Percentiles rank a stretch among this genome's conserved stretches.
Conservation (phyloP, 2,329 filamentous ascomycete genomes). For the Colletotrichum sp. region DNA sequence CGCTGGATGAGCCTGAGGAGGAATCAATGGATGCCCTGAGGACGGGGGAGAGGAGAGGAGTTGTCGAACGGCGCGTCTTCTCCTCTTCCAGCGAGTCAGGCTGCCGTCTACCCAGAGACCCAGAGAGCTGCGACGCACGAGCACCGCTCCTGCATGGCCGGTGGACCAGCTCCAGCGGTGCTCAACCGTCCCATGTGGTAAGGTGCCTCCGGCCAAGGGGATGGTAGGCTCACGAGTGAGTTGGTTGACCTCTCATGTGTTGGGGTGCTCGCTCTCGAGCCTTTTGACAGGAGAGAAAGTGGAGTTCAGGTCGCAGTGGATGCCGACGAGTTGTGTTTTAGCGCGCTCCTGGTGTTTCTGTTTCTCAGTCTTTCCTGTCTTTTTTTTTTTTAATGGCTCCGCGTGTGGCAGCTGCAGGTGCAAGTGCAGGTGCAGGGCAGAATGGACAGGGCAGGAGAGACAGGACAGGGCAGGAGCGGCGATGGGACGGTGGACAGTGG, state of each 20-base stretch:
- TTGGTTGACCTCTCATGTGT: background rate
- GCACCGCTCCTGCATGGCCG: background rate
- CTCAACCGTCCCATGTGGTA: slow-evolving; percentile 5
- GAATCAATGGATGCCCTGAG: background rate
- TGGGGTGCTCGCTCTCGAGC: background rate
- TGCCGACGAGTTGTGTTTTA: slow-evolving; percentile 17
- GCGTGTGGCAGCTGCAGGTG: slow-evolving; percentile 14
- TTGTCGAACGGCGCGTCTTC: background rate
- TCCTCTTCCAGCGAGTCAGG: background rate
- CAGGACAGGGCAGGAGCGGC: background rate
- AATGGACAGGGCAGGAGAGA: background rate
- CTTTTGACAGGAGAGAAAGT: slow-evolving; percentile 10
- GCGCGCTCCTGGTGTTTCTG: slow-evolving; percentile 15
- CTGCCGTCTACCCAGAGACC: background rate
- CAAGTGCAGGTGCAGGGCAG: background rate
- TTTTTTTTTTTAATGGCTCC: background rate
- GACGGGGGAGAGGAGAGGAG: background rate
- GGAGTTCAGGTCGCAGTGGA: slow-evolving; percentile 14
- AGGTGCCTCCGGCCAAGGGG: background rate
- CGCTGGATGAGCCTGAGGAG: background rate
- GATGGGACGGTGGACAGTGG: background rate
- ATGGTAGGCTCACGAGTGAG: background rate
- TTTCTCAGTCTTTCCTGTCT: background rate
- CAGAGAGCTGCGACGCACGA: background rate
- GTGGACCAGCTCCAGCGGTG: background rate